Evolutionary conservation across 768 basidiomycete species (phyloP), one percentile per base, ranked within the genome.

Genomic region (Rickenella mellea): DNA sequence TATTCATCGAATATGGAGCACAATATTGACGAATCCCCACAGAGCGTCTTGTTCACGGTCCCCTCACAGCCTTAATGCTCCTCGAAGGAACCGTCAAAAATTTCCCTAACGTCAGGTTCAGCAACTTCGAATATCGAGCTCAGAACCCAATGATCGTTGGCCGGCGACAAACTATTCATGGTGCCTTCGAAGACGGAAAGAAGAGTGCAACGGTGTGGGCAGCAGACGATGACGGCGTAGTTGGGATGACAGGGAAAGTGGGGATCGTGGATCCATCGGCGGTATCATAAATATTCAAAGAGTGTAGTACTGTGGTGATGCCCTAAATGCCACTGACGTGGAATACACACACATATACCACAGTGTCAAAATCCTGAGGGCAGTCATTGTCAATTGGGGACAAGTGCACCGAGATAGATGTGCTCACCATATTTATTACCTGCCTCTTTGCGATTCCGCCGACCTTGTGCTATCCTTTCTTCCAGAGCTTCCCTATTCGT

Each of bases 341-440:
- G 15, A 12, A 15, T 31, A 12, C 12, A 15, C 15, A 31, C 15
- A 31, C 29, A 31, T 15, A 12, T 12, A 15, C 12, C 15, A 31
- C 29, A 31, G 12, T 12, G 15, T 31, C 29, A 31, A 15, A 31
- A 31, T 31, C 29, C 29, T 31, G 29, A 31, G 15, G 12, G 29
- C 15, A 31, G 12, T 15, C 12, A 12, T 15, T 12, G 29, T 31
- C 12, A 12, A 12, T 12, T 15, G 29, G 15, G 15, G 15, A 15
- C 29, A 31, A 31, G 15, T 15, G 12, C 15, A 12, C 12, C 12
- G 15, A 15, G 2, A 31, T 12, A n/a, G n/a, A n/a, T n/a, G n/a
- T n/a, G n/a, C 72, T 46, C 51, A 82, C 89, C 89, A 51, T 92
- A 91, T 71, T 91, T 92, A 62, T 87, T 90, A 8, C 89, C 89